Evolutionary conservation across 805 yeast genomes (phyloP).

Genomic region (Candida loeiensis): DNA sequence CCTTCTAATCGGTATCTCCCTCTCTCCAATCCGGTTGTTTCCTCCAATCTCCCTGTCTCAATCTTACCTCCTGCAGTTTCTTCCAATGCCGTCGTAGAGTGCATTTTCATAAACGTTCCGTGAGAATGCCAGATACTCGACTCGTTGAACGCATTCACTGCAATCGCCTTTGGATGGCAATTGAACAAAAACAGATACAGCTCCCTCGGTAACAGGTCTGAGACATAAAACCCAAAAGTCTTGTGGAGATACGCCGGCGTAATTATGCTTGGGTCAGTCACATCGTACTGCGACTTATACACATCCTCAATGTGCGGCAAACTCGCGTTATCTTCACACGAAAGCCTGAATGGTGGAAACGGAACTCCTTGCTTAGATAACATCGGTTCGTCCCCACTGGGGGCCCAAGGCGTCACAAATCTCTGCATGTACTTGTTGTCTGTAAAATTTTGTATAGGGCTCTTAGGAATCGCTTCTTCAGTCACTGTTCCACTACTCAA

Average conservation of each 20-base stretch:
- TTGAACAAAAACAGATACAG: constrained; percentile 23
- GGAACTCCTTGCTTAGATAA: no score
- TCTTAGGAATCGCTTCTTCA: no score
- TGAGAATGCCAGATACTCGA: constrained; percentile 22
- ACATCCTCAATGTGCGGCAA: not conserved
- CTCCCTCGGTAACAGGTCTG: constrained; percentile 14
- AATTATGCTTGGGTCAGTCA: constrained; percentile 9
- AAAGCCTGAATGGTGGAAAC: not conserved
- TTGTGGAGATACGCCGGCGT: constrained; percentile 21
- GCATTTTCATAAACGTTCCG: constrained; percentile 21
- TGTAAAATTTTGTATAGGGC: no score
- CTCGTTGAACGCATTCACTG: constrained; percentile 19
- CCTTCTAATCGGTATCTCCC: no score
- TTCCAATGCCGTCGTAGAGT: no score
- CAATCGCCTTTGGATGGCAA: constrained; percentile 26
- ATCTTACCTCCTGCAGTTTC: no score
- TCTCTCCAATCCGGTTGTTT: no score
- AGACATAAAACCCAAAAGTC: constrained; percentile 23
- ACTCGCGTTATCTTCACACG: not conserved
- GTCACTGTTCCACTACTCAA: no score
- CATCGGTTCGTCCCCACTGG: no score
- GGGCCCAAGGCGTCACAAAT: no score
- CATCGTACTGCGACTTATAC: constrained; percentile 1
- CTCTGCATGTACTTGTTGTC: no score
- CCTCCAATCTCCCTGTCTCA: no score